Evolutionary conservation across 1,284 basidiomycete species (phyloP).

Genomic region (Trichosporon coremiiforme): DNA sequence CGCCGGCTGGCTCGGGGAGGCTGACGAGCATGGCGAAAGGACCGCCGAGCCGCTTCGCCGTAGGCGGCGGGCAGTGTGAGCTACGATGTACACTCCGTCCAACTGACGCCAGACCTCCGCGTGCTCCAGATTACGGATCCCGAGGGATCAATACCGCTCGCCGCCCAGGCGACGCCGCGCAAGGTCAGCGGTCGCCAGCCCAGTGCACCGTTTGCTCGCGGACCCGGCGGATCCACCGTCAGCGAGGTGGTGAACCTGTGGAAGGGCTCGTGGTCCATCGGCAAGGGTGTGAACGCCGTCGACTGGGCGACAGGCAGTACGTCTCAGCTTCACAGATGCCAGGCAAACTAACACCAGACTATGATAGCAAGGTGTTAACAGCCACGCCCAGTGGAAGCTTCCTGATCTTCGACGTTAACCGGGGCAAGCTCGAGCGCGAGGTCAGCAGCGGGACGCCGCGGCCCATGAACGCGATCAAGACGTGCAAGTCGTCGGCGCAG

Average conservation of each 20-base stretch:
- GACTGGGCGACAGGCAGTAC: conserved; percentile 76
- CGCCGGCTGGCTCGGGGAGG: conserved; percentile 35
- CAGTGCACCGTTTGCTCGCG: conserved; percentile 36
- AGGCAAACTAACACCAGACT: conserved; percentile 60
- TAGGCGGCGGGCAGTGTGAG: conserved; percentile 55
- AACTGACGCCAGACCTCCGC: conserved; percentile 44
- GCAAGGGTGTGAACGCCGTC: conserved; percentile 62
- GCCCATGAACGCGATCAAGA: conserved; percentile 68
- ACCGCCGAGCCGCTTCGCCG: conserved; percentile 45
- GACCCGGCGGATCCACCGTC: conserved; percentile 47
- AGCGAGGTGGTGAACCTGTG: conserved; percentile 54
- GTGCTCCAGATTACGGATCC: conserved; percentile 46
- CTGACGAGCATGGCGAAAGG: conserved; percentile 52
- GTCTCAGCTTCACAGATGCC: conserved; percentile 43
- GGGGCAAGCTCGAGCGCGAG: conserved; percentile 71
- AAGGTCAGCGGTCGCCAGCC: conserved; percentile 10
- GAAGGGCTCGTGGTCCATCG: conserved; percentile 48
- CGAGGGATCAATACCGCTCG: conserved; percentile 11
- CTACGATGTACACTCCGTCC: neutral
- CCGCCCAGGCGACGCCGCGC: neutral
- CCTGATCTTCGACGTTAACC: conserved; percentile 79
- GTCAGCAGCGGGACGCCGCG: conserved; percentile 70
- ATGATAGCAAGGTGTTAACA: conserved; percentile 76
- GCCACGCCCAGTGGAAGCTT: conserved; percentile 80
- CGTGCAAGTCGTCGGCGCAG: conserved; percentile 64